Conservation (phyloP, 345 rosid genomes). For the Noccaea caerulescens region DNA sequence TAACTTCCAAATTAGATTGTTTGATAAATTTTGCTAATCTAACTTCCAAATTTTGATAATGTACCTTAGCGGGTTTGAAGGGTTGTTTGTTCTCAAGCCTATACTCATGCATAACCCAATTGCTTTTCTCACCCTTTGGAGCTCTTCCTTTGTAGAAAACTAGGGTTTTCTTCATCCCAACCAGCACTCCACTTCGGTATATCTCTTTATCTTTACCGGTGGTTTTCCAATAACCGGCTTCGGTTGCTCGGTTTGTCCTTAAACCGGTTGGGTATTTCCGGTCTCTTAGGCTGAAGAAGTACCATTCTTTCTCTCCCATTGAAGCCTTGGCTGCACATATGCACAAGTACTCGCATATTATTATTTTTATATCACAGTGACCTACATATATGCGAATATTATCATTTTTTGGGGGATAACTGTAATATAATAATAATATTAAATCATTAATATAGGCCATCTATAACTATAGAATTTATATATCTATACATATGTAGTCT, state of each 20-base stretch:
- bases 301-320: slow-evolving; percentile 99
- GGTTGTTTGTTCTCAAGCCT: slow-evolving; percentile 73
- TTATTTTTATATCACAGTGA: slow-evolving; percentile 8
- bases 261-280: slow-evolving; percentile 95
- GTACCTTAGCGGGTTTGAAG: slow-evolving; percentile 67
- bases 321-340: slow-evolving; percentile 72
- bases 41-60: neutral
- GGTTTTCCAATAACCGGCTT: slow-evolving; percentile 97
- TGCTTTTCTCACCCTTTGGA: slow-evolving; percentile 93
- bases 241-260: slow-evolving; percentile 92
- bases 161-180: slow-evolving; percentile 98
- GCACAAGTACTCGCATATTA: slow-evolving; percentile 14
- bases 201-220: slow-evolving; percentile 92
- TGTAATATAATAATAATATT: slow-evolving; percentile 5
- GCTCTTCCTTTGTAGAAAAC: slow-evolving; percentile 95
- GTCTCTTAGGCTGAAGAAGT: slow-evolving; percentile 85
- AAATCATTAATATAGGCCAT: neutral
- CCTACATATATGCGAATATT: slow-evolving; percentile 6
- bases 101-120: slow-evolving; percentile 99
- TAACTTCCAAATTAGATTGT: neutral
- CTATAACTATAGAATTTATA: slow-evolving; percentile 4
- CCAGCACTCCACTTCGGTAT: slow-evolving; percentile 58
- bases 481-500: slow-evolving; percentile 6
- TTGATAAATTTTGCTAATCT: neutral
- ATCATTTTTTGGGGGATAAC: neutral